Evolutionary conservation across 1,139 yeast species (phyloP), one percentile per base, ranked within the genome.

Genomic region (Hanseniaspora gamundiae): DNA sequence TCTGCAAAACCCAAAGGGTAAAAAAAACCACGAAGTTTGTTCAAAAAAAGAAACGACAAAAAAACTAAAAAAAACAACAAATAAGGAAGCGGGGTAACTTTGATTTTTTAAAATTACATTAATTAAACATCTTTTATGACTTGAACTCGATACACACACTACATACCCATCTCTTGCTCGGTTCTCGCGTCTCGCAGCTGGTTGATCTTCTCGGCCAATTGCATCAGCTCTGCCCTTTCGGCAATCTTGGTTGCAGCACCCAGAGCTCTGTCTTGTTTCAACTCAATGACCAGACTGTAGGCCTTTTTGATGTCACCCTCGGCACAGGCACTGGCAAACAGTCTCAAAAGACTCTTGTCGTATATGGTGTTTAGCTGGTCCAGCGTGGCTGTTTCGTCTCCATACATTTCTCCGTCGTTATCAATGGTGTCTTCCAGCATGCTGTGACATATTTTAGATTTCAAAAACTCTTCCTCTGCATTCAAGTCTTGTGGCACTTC

Each of bases 181-280:
- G 68, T 67, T 53, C 71, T 65, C 39, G 71, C 70, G 54, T 82
- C 93, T 53, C 87, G 69, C 41, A 82, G 62, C 51, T 75, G 74
- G 47, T 74, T 77, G 47, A 88, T 79, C 56, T 75, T 77, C 47
- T 73, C 75, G 1, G 86, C 87, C 53, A 91, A 66, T 8, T 71
- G 67, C 35, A 71, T 64, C 58, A 80, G 70, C 45, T 81, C 87
- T 56, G 83, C 76, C 52, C 95, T 73, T 53, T 83, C 83, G 1
- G 95, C 85, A 47, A 91, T 83, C 62, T 82, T 82, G 21, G 75
- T 68, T 1, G 96, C 95, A 0, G 95, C 95, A 47, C 73, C 73
- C 49, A 88, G 66, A 5, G 95, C 94, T 52, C 81, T 78, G 50
- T 81, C 88, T 49, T 78, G 80, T 53, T 77, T 75, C 53, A 91